A percentile compares a stretch with the other conserved stretches of the same genome.
Conservation (phyloP, 2,329 filamentous ascomycete species). For the Remersonia thermophila region DNA sequence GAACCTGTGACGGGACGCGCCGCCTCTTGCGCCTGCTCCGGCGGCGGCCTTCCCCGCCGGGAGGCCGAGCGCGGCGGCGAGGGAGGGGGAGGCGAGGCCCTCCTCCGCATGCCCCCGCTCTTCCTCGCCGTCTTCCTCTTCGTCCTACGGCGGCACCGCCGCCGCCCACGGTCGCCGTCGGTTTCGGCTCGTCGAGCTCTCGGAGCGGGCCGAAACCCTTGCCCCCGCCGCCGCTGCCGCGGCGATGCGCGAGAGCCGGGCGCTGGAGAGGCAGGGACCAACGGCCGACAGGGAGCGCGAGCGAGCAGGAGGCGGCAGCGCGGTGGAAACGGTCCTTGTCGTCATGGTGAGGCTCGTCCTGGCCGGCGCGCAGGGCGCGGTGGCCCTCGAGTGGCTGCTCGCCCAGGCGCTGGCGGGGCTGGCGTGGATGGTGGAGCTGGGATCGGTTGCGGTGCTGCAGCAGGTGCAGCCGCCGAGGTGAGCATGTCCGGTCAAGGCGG, state of each 20-base stretch:
- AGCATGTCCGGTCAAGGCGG: too few species aligned
- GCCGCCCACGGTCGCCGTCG: neutral
- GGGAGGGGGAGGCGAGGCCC: neutral
- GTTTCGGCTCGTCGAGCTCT: too few species aligned
- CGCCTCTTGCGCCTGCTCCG: slow-evolving; percentile 5
- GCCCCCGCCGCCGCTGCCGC: neutral
- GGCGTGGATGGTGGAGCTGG: slow-evolving; percentile 12
- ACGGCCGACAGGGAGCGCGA: neutral
- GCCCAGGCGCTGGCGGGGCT: slow-evolving; percentile 12
- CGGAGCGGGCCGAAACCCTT: too few species aligned
- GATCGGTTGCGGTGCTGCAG: slow-evolving; percentile 7
- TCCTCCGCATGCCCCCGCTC: too few species aligned
- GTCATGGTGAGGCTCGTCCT: slow-evolving; percentile 15
- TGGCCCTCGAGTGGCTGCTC: slow-evolving; percentile 15
- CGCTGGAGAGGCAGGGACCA: too few species aligned
- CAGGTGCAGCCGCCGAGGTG: neutral
- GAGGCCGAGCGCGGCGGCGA: neutral
- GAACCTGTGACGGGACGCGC: slow-evolving; percentile 37
- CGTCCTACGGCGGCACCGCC: too few species aligned
- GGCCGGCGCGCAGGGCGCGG: slow-evolving; percentile 13
- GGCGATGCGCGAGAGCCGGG: neutral
- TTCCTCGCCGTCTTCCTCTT: too few species aligned
- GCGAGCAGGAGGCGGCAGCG: slow-evolving; percentile 6
- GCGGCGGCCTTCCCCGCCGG: neutral
- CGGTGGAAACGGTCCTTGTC: slow-evolving; percentile 12